Evolutionary conservation across 305 asterid species (phyloP).

Genomic region (Petunia hybrid): DNA sequence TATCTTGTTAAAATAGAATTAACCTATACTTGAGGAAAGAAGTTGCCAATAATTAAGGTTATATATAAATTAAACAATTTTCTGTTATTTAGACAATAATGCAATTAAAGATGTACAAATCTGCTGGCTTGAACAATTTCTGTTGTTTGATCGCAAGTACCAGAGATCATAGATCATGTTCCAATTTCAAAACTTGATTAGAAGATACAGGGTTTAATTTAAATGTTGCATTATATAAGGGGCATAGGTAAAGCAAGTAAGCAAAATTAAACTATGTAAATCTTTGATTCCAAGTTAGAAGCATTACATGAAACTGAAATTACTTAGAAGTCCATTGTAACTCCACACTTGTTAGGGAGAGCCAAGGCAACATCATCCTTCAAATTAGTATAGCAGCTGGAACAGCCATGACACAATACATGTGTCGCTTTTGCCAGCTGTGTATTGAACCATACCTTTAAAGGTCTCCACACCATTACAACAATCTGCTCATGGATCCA

Average conservation of each 20-base stretch:
- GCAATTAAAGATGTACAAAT: no score
- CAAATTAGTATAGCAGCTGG: slow-evolving; percentile 24
- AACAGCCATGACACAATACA: slow-evolving; percentile 35
- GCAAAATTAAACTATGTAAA: background rate
- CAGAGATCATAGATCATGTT: background rate
- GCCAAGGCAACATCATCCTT: slow-evolving; percentile 38
- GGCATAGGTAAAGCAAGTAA: background rate
- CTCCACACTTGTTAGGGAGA: slow-evolving; percentile 38
- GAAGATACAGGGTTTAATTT: no score
- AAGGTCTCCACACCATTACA: slow-evolving; percentile 33
- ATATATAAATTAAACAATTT: no score
- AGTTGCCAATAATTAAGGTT: no score
- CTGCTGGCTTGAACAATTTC: no score
- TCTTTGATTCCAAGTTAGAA: background rate
- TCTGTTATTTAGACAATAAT: no score
- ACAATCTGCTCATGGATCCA: slow-evolving; percentile 32
- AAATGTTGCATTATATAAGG: background rate
- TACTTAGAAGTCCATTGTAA: slow-evolving; percentile 14
- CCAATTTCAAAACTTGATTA: no score
- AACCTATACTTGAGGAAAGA: no score
- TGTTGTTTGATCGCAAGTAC: background rate
- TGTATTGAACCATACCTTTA: background rate
- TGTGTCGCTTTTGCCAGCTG: slow-evolving; percentile 34
- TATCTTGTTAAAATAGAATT: no score
- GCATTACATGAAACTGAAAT: no score